These are phyloP conservation scores for Leishmania turanica DNA, from an alignment of 208 protist species.

Conservation along the genomic window DNA sequence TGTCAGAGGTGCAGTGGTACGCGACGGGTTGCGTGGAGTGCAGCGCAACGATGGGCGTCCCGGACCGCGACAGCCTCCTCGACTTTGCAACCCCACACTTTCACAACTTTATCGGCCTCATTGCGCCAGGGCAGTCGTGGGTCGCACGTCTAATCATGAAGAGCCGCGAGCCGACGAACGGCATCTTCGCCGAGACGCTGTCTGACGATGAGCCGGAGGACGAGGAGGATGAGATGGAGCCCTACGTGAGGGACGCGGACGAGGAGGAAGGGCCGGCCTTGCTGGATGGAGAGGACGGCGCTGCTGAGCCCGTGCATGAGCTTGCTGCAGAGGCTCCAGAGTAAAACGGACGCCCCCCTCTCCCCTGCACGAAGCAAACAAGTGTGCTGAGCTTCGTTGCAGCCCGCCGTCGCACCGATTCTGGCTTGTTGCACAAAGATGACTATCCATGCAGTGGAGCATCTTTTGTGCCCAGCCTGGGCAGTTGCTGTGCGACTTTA, in stretches of 20 bases:
- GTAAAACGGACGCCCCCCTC: background rate
- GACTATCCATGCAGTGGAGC: background rate
- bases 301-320: background rate
- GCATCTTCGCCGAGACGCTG: conserved; percentile 76
- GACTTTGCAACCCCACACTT: conserved; percentile 84
- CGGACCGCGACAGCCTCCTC: conserved; percentile 55
- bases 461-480: background rate
- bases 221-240: conserved; percentile 29
- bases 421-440: background rate
- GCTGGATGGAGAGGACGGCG: background rate
- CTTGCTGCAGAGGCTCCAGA: background rate
- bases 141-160: conserved; percentile 82
- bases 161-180: conserved; percentile 39
- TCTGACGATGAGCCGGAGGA: conserved; percentile 49
- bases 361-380: background rate
- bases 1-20: conserved; percentile 79
- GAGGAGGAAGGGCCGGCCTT: conserved; percentile 10
- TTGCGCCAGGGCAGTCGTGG: conserved; percentile 85
- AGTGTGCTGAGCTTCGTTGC: background rate
- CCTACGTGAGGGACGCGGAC: conserved; percentile 22
- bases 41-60: conserved; percentile 54
- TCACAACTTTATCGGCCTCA: conserved; percentile 84
- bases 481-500: background rate
- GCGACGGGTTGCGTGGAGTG: conserved; percentile 76
- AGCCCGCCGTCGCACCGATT: background rate